Base-by-base conservation (phyloP, 139 green algal genomes). In the Chlorella vulgaris region DNA sequence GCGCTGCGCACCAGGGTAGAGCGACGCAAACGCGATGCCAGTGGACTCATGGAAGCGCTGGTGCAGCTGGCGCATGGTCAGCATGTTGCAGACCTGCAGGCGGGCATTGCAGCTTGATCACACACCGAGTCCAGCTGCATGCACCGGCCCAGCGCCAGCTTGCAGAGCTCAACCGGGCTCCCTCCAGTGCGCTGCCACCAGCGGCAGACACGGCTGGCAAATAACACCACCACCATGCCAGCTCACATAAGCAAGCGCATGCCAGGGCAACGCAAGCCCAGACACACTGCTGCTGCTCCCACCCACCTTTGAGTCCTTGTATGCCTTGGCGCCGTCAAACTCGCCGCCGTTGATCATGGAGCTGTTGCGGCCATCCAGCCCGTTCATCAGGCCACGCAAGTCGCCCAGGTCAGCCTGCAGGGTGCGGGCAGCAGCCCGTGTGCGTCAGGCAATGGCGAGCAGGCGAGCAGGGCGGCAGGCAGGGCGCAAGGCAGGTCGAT, bases 261-360 rank as follows among this genome's bases (percentile, higher is more conserved):
- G 13, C 10, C 13, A 58, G 47, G 15, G 15, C 47, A 58, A 58
- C 47, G 47, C 47, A 58, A 58, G 13, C 47, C 10, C 10, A 58
- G 47, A 58, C 47, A 10, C 10, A 58, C 13, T 58, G 47, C 10
- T 58, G 47, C 47, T 10, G 10, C 15, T 58, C 15, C 15, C 13
- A 24, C 38, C 24, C 63, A 93, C 90, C 91, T 99, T 99, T 81
- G 87, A 91, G 88, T 99, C 96, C 89, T 99, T 99, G 94, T 99
- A 99, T 10, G 95, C 95, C 91, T 99, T 99, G 83, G 96, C 92
- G 73, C 94, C 95, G 85, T 97, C 89, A 83, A 96, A 99, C 63
- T 94, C 90, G 21, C 85, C 85, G 69, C 91, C 92, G 84, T 99
- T 90, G 74, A 98, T 97, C 95, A 98, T 98, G 83, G 81, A 69